A percentile compares a stretch with the other conserved stretches of the same genome.
Evolutionary conservation across 306 rosid species (phyloP).

Genomic region (Prunus mongolica): DNA sequence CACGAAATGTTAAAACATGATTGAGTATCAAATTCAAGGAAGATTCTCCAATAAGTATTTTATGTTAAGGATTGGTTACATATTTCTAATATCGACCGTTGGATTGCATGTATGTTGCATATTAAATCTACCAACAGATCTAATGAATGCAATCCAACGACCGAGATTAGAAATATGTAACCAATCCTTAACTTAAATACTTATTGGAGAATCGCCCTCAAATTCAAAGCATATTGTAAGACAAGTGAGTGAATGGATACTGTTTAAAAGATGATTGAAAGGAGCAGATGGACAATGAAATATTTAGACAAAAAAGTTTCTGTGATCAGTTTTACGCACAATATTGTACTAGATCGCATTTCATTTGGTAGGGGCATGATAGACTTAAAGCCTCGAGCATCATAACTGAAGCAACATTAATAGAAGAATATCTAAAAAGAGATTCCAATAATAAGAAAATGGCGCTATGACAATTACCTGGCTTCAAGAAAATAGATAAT

Average conservation of each 20-base stretch:
- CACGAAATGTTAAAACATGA: neutral
- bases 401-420: neutral
- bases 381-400: conserved; percentile 6
- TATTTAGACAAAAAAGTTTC: neutral
- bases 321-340: neutral
- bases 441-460: conserved; percentile 5
- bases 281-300: neutral
- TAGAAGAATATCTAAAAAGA: neutral
- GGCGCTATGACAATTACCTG: conserved; percentile 52
- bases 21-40: neutral
- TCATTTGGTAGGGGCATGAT: neutral
- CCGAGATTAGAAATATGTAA: too few relatives aligned
- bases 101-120: too few relatives aligned
- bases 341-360: neutral
- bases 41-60: too few relatives aligned
- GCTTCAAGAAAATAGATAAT: conserved; percentile 85
- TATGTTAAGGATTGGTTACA: too few relatives aligned
- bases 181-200: too few relatives aligned
- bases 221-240: neutral
- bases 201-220: too few relatives aligned
- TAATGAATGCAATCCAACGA: too few relatives aligned
- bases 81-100: too few relatives aligned
- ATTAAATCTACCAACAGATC: too few relatives aligned
- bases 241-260: neutral
- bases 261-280: neutral